phyloP scores from a whole-genome alignment of 805 yeast genomes.

The Yarrowia porcina region DNA sequence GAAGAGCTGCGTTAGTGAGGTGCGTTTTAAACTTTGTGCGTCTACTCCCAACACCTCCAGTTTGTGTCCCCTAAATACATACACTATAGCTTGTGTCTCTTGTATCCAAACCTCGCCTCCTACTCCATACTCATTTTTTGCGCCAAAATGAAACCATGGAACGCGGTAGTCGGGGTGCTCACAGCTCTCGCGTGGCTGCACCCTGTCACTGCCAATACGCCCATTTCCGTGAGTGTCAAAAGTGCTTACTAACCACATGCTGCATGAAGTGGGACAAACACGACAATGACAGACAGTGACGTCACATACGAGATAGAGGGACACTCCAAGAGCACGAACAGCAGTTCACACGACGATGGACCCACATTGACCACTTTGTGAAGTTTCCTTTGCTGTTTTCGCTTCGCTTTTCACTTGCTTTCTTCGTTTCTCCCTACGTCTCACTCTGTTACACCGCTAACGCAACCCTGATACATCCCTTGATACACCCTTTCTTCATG shows the following conservation, averaged over 20 bases:
- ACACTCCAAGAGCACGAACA: too few relatives aligned
- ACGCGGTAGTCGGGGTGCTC: neutral
- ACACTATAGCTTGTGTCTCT: neutral
- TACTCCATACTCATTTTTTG: neutral
- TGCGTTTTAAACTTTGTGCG: neutral
- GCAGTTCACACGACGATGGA: too few relatives aligned
- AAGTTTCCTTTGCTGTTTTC: too few relatives aligned
- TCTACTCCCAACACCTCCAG: neutral
- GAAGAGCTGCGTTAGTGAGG: neutral
- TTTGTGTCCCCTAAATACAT: neutral
- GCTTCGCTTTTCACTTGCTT: too few relatives aligned
- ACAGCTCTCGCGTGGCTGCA: neutral
- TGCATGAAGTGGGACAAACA: neutral
- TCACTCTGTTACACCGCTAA: neutral
- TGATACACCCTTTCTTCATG: neutral
- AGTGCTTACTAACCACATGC: neutral
- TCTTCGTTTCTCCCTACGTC: too few relatives aligned
- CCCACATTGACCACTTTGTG: too few relatives aligned
- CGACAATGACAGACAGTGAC: neutral
- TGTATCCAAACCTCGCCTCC: neutral
- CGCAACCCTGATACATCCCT: constrained; percentile 11
- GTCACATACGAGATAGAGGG: neutral
- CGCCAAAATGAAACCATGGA: neutral
- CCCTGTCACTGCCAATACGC: neutral
- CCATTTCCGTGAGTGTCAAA: constrained; percentile 7